phyloP scores from a whole-genome alignment of 345 rosid genomes.

The Syzygium jambos region DNA sequence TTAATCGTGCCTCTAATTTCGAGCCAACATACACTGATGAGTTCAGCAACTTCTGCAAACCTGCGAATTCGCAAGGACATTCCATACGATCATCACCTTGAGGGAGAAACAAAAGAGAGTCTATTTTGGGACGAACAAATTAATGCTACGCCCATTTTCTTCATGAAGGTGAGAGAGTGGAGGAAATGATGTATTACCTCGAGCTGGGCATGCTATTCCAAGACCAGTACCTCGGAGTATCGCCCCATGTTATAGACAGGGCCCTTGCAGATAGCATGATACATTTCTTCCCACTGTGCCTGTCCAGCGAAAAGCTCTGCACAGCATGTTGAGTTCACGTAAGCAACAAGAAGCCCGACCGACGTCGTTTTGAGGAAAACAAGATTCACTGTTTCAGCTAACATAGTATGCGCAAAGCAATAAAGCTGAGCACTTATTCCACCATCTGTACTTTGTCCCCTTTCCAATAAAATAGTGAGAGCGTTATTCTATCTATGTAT shows the following conservation, averaged over 20 bases:
- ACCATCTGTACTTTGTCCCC: not conserved
- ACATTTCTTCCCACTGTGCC: slow-evolving; percentile 21
- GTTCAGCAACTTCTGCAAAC: not conserved
- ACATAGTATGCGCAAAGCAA: not conserved
- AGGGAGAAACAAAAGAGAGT: not conserved
- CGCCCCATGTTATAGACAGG: slow-evolving; percentile 18
- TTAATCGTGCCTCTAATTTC: not conserved
- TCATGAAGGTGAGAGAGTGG: not conserved
- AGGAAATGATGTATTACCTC: not conserved
- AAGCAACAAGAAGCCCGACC: not conserved
- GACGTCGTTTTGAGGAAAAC: not conserved
- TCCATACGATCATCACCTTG: not conserved
- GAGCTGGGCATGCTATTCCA: not conserved
- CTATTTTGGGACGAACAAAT: not conserved
- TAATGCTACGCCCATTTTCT: not conserved
- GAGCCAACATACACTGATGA: not conserved
- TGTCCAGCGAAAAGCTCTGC: slow-evolving; percentile 1
- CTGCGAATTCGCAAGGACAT: not conserved
- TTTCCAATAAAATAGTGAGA: not conserved
- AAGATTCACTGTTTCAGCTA: not conserved
- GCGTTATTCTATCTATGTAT: not conserved
- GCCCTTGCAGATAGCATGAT: slow-evolving; percentile 18
- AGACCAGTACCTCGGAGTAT: not conserved
- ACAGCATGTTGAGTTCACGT: not conserved
- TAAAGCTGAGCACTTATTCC: not conserved